Percentiles rank a stretch among this genome's conserved stretches.
These are phyloP conservation scores for Xylaria bambusicola DNA, from an alignment of 495 filamentous ascomycete genomes.

Conservation along the genomic window DNA sequence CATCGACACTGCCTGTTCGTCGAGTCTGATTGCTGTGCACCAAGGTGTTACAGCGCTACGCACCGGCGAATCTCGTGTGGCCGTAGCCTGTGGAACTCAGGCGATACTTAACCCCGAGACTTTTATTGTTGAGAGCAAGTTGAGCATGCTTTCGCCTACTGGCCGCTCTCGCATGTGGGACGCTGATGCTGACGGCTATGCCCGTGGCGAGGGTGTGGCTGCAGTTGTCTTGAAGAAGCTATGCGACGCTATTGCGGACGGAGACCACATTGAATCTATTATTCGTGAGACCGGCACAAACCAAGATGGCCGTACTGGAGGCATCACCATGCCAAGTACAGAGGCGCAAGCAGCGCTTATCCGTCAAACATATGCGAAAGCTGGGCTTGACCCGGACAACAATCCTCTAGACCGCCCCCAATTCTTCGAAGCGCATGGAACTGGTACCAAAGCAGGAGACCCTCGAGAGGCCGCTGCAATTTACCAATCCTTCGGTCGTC, in stretches of 20 bases:
- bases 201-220: conserved; percentile 55
- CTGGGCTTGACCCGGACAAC: conserved; percentile 32
- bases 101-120: conserved; percentile 39
- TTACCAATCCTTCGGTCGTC: background rate
- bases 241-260: conserved; percentile 49
- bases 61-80: conserved; percentile 44
- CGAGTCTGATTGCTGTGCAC: conserved; percentile 53
- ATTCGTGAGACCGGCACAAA: conserved; percentile 59
- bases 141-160: conserved; percentile 36
- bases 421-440: conserved; percentile 23
- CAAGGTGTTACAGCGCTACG: conserved; percentile 49
- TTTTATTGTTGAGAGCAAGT: conserved; percentile 28
- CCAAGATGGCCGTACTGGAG: conserved; percentile 52
- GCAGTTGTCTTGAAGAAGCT: conserved; percentile 59
- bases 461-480: conserved; percentile 41
- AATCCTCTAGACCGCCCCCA: conserved; percentile 2
- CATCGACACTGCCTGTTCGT: conserved; percentile 61
- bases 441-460: conserved; percentile 36
- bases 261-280: conserved; percentile 59
- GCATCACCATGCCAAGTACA: conserved; percentile 45
- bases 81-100: conserved; percentile 49
- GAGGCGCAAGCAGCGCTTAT: conserved; percentile 49
- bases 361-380: conserved; percentile 37
- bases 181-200: conserved; percentile 61
- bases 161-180: conserved; percentile 46